Base-by-base conservation (phyloP, 1,139 yeast genomes). In the Hyphopichia burtonii region DNA sequence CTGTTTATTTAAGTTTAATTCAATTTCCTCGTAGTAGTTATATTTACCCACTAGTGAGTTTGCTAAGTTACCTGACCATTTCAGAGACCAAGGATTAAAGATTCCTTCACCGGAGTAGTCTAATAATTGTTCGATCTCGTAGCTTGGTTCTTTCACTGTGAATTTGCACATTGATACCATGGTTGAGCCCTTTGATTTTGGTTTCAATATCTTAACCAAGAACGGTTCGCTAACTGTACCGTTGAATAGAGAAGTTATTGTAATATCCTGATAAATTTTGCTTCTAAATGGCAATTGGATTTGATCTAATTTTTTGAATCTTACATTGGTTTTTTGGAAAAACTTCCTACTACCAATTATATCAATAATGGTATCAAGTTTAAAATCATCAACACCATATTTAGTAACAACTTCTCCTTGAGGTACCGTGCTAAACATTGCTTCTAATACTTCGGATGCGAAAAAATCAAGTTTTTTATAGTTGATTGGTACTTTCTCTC, bases 381-480 rank as follows among this genome's bases (percentile, higher is more conserved):
- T 67, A 48, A 60, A 64, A 23, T 58, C 49, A 39, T 59, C 48
- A 31, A 68, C 42, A 42, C 63, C 66, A 16, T 34, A 33, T 11
- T 44, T 40, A 35, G 49, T 49, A 4, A 71, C 55, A 18, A 51
- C 45, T 35, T 54, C 54, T 36, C 55, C 53, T 45, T 46, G 39
- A 54, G 48, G 47, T 52, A 45, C 35, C 44, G 51, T 48, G 37
- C 40, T 47, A 37, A 72, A 63, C 38, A 72, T 46, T 1, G 69
- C 66, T 39, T 66, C 69, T 22, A 73, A 49, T 2, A 73, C 53
- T 43, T 73, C 75, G 3, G 66, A 51, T 2, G 76, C 74, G 51
- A 73, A 68, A 30, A 65, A 59, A 38, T 67, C 69, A 1, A 66
- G 69, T 46, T 71, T 69, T 51, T 72, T 73, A 52, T 62, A 72